Conservation (phyloP, 352 stramenopile genomes). For the Pythium brassicae region DNA sequence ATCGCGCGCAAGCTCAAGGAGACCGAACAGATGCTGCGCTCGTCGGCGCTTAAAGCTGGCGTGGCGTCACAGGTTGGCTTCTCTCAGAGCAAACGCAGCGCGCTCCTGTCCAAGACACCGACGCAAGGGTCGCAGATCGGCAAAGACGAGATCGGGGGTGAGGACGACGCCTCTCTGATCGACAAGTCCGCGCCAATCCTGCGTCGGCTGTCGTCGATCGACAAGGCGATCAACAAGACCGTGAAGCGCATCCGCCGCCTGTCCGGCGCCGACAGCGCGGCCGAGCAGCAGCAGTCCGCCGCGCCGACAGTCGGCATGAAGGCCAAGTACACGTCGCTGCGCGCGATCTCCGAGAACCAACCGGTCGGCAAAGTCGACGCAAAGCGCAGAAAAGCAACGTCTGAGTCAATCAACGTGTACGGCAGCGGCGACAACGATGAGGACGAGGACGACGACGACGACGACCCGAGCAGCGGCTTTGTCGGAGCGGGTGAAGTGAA, state of each 20-base stretch:
- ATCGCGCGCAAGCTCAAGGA: conserved; percentile 64
- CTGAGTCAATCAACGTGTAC: not conserved
- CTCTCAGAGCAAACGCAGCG: not conserved
- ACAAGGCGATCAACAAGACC: conserved; percentile 62
- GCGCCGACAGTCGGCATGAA: conserved; percentile 1
- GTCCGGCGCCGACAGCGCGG: conserved; percentile 20
- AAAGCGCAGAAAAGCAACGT: not conserved
- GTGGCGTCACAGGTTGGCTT: conserved; percentile 4
- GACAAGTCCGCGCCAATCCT: conserved; percentile 25
- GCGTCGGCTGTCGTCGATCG: conserved; percentile 44
- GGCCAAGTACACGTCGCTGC: conserved; percentile 30
- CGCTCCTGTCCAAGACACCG: not conserved
- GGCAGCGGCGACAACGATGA: conserved; percentile 13
- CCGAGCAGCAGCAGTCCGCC: not conserved
- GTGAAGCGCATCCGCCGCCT: conserved; percentile 51
- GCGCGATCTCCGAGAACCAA: conserved; percentile 24
- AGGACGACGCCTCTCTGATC: conserved; percentile 3
- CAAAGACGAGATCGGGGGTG: conserved; percentile 11
- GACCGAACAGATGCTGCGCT: conserved; percentile 42
- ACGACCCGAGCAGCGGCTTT: conserved; percentile 5
- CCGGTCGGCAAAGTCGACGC: conserved; percentile 2
- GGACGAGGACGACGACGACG: conserved; percentile 19
- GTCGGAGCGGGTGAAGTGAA: conserved; percentile 15
- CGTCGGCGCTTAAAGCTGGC: conserved; percentile 22
- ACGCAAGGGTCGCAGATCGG: not conserved